Evolutionary conservation across 208 protist species (phyloP), one percentile per base, ranked within the genome.

Genomic region (Tritrichomonas musculus): DNA sequence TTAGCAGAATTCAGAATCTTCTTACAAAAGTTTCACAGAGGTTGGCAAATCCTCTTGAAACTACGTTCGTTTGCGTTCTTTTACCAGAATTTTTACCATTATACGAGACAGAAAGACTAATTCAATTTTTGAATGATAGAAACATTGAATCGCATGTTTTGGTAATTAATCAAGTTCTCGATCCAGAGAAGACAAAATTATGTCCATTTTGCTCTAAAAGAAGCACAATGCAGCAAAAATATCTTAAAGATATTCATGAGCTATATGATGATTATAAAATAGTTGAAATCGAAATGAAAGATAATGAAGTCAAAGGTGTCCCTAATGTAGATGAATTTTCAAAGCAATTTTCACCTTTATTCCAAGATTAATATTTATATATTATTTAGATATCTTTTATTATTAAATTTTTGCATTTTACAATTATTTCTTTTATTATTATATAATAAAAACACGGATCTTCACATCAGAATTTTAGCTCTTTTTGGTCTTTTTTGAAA

Each of bases 21-120:
- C 27, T 93, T 1, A 44, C 66, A 25, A 77, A 95, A 57, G 93
- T 96, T 30, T 64, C 93, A 47, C 44, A 64, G 25, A 44, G 95
- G 80, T 96, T 96, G 80, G 33, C 93, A 25, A 93, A 96, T 75
- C 92, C 94, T 36, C 22, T 72, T 33, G 94, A 97, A 92, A 99
- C 98, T 8, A 97, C 97, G 44, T 99, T 99, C 95, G 96, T 99
- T 1, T 98, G 97, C 94, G 98, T 99, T 1, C 99, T 98, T 94
- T 99, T 99, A 92, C 97, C 98, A 47, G 98, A 99, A 95, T 99
- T 99, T 94, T 96, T 99, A 22, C 98, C 98, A 82, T 95, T 99
- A 0, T 99, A 99, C 94, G 98, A 99, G 94, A 99, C 98, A 17
- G 98, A 99, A 95, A 95, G 98, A 36, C 95, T 99, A 3, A 95